Base-by-base conservation (phyloP, 176 grass and related monocot species). In the Chrysopogon serrulatus region DNA sequence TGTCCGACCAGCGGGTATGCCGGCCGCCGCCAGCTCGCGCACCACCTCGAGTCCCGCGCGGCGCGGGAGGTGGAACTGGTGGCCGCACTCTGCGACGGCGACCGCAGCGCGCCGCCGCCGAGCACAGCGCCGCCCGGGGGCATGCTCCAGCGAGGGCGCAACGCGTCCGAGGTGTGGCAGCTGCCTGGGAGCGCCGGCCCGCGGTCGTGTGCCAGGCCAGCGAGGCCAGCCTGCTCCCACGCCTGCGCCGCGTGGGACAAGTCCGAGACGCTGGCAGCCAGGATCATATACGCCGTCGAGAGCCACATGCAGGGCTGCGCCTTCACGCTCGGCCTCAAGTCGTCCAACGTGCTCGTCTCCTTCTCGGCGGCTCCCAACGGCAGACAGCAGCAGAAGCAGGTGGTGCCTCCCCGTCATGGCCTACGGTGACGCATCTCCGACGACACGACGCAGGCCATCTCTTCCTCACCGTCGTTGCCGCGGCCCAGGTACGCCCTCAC, bases 161-260 rank as follows among this genome's bases (percentile, higher is more conserved):
- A 91, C 83, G 85, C 79, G 11, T 88, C 92, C 24, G 89, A 98
- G 91, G 96, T 98, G 27, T 98, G 96, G 96, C 84, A 93, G 86
- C 66, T 95, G 13, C 96, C 96, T 6, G 96, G 92, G 44, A 75
- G 90, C 73, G 36, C 89, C 11, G 64, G n/a, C n/a, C 82, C 0
- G 83, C 93, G 0, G 79, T 98, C 67, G 96, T 98, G 37, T 88
- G 87, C 80, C 91, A 77, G 39, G 87, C 23, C 48, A 98, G 96
- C 80, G 93, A 91, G 85, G 77, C 73, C 21, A 98, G 96, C 93
- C 73, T 98, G 57, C 96, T 98, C n/a, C 96, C 93, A 19, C 82
- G 93, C 63, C 85, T 98, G n/a, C 28, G 96, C 92, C 3, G 84
- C 91, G 2, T 98, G 96, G 96, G 89, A 90, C 60, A 93, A 87